Conservation (phyloP, 192 early-diverging fungal genomes). For the Chytriomyces sp. region DNA sequence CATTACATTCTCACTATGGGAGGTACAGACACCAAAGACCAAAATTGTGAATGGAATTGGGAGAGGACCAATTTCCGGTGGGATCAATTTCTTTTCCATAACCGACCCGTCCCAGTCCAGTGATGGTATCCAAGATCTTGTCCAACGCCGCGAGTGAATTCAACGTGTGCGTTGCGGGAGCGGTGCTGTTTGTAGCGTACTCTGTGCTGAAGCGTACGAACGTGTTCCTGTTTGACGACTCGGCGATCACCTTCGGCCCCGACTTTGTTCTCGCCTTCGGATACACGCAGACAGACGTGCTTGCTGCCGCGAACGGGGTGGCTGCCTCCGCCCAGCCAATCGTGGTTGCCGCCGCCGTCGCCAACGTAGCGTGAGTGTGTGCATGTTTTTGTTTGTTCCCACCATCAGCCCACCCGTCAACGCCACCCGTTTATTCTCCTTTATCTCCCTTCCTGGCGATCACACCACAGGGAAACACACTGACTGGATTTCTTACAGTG, state of each 20-base stretch:
- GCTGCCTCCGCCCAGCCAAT: not conserved
- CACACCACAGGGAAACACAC: too few species aligned
- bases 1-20: too few species aligned
- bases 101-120: too few species aligned
- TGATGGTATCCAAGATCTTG: not conserved
- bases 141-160: slow-evolving; percentile 8
- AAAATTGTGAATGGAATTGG: too few species aligned
- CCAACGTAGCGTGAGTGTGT: slow-evolving; percentile 24
- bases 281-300: slow-evolving; percentile 14
- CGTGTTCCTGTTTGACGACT: slow-evolving; percentile 15
- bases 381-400: not conserved
- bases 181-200: slow-evolving; percentile 18
- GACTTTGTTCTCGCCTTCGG: slow-evolving; percentile 21
- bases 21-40: too few species aligned
- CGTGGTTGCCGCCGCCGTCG: not conserved
- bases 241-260: slow-evolving; percentile 10
- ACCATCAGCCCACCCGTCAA: too few species aligned
- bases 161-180: slow-evolving; percentile 22
- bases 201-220: slow-evolving; percentile 15
- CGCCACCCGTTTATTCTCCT: too few species aligned
- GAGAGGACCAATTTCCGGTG: too few species aligned
- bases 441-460: too few species aligned
- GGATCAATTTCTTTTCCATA: too few species aligned
- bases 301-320: not conserved
- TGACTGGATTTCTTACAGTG: too few species aligned